Evolutionary conservation across 2,329 filamentous ascomycete species (phyloP).

Genomic region (Colletotrichum paranaense): DNA sequence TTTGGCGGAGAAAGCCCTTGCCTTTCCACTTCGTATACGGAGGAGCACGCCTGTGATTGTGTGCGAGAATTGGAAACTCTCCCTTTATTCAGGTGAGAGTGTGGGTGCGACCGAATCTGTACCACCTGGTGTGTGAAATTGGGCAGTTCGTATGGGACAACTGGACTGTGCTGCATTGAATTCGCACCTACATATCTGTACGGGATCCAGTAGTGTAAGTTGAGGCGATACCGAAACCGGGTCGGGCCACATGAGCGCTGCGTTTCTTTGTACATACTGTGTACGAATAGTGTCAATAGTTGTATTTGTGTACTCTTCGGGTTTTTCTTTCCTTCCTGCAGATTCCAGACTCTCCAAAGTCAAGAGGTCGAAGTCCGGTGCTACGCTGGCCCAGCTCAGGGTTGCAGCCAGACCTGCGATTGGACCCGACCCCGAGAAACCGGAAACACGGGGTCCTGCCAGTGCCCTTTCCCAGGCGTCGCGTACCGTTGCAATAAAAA

Average conservation of each 20-base stretch:
- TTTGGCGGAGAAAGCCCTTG: not conserved
- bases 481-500: not conserved
- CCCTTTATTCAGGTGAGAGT: not conserved
- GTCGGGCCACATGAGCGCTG: not conserved
- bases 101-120: not conserved
- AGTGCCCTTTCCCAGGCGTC: not conserved
- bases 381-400: constrained; percentile 9
- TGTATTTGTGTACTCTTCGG: not conserved
- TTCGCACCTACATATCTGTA: too few relatives aligned
- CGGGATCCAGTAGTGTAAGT: not conserved
- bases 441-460: constrained; percentile 31
- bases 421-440: constrained; percentile 27
- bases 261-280: not conserved
- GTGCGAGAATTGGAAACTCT: not conserved
- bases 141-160: not conserved
- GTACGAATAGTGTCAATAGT: not conserved
- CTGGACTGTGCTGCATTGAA: not conserved
- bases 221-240: not conserved
- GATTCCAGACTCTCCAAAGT: constrained; percentile 12
- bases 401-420: constrained; percentile 16
- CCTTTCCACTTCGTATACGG: not conserved
- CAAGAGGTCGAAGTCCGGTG: not conserved
- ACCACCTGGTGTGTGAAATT: not conserved
- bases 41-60: not conserved
- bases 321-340: not conserved